Evolutionary conservation across 139 green algal genomes (phyloP).

Genomic region (Coelastrella sp.): DNA sequence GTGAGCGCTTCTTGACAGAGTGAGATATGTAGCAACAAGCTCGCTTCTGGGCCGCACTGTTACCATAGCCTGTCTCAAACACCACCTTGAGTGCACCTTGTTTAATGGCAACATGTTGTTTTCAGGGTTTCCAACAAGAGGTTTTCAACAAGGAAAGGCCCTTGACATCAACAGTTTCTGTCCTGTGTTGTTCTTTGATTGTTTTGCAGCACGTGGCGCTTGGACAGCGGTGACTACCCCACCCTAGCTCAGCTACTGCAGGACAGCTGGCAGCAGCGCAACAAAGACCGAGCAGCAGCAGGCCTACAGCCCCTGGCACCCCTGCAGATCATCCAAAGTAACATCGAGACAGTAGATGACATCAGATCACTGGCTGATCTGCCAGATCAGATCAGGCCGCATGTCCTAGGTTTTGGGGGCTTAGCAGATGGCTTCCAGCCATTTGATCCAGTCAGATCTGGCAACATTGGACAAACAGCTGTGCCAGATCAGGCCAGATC

Average conservation of each 20-base stretch:
- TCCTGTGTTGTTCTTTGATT: not conserved
- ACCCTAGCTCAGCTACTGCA: slow-evolving; percentile 56
- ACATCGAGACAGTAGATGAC: slow-evolving; percentile 61
- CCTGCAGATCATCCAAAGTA: slow-evolving; percentile 70
- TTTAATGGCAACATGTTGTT: too few species aligned
- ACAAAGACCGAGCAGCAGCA: not conserved
- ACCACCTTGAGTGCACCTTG: too few species aligned
- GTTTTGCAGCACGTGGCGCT: slow-evolving; percentile 34
- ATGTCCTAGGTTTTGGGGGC: slow-evolving; percentile 71
- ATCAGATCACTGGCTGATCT: slow-evolving; percentile 47
- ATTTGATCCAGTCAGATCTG: slow-evolving; percentile 51
- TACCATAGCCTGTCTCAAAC: too few species aligned
- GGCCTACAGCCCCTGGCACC: slow-evolving; percentile 23
- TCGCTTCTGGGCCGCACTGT: too few species aligned
- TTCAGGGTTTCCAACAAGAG: too few species aligned
- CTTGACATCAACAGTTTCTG: too few species aligned
- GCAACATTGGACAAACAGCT: not conserved
- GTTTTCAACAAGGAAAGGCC: too few species aligned
- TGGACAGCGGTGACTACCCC: slow-evolving; percentile 66
- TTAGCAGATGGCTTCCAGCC: slow-evolving; percentile 78
- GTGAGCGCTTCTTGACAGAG: too few species aligned
- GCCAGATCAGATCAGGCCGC: slow-evolving; percentile 64
- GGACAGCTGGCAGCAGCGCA: slow-evolving; percentile 64
- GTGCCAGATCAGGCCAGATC: too few species aligned
- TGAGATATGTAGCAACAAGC: too few species aligned